These are phyloP conservation scores for Alternaria sp. DNA, from an alignment of 2,329 filamentous ascomycete genomes.

Conservation along the genomic window DNA sequence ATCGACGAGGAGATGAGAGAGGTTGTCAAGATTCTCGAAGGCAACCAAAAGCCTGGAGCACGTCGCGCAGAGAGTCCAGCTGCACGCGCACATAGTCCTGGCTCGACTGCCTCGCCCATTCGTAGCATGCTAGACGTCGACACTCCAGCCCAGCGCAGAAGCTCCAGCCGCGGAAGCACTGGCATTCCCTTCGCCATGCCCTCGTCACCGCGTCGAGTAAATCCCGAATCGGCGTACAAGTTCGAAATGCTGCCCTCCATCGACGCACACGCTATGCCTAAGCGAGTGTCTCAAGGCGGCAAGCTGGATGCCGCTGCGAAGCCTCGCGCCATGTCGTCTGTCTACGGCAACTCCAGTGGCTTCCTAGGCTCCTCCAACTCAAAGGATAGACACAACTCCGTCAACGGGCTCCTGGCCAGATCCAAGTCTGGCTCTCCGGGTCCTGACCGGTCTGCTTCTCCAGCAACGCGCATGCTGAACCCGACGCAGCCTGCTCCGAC, in stretches of 20 bases:
- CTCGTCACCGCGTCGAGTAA: conserved; percentile 46
- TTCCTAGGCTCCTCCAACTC: conserved; percentile 32
- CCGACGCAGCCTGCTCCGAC: conserved; percentile 56
- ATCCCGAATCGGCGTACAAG: conserved; percentile 54
- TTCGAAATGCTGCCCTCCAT: conserved; percentile 59
- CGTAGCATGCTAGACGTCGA: conserved; percentile 53
- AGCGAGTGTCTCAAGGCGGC: conserved; percentile 55
- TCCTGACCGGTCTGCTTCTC: conserved; percentile 48
- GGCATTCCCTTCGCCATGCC: conserved; percentile 43
- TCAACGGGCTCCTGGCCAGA: conserved; percentile 49
- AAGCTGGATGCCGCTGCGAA: conserved; percentile 50
- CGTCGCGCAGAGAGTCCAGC: conserved; percentile 42
- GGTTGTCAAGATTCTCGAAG: conserved; percentile 73
- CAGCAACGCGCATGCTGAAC: conserved; percentile 56
- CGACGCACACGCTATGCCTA: conserved; percentile 53
- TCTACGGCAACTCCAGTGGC: conserved; percentile 45
- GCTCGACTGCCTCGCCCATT: conserved; percentile 64
- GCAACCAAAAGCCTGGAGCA: conserved; percentile 42
- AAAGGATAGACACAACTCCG: conserved; percentile 52
- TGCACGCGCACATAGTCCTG: conserved; percentile 65
- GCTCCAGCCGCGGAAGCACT: conserved; percentile 44
- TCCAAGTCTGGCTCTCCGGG: conserved; percentile 54
- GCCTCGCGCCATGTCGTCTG: conserved; percentile 58
- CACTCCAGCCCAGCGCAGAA: conserved; percentile 44
- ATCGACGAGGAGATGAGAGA: conserved; percentile 80